Conservation (phyloP, 805 yeast genomes). For the Starmerella bombi region DNA sequence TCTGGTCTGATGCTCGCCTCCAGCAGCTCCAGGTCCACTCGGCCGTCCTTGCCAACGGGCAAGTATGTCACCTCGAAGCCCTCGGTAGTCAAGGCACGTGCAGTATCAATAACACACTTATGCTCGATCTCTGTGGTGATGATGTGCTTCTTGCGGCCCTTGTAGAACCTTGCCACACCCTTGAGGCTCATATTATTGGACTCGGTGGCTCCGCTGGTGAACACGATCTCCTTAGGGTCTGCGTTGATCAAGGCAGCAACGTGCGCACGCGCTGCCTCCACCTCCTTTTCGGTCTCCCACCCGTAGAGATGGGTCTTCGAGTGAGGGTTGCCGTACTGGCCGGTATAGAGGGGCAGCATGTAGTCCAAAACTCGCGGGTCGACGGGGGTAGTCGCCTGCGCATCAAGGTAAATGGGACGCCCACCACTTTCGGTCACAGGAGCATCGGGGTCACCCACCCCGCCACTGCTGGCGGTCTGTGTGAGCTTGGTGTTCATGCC, state of each 20-base stretch:
- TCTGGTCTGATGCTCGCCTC: slow-evolving; percentile 78
- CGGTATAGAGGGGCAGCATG: slow-evolving; percentile 42
- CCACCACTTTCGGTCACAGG: slow-evolving; percentile 24
- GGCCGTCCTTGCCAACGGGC: slow-evolving; percentile 70
- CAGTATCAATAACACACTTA: slow-evolving; percentile 95
- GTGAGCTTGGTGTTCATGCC: slow-evolving; percentile 7
- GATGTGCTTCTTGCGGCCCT: slow-evolving; percentile 78
- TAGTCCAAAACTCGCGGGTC: slow-evolving; percentile 77
- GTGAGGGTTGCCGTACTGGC: slow-evolving; percentile 95
- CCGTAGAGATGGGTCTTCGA: slow-evolving; percentile 95
- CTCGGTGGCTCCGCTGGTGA: slow-evolving; percentile 97
- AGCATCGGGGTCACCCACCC: slow-evolving; percentile 9
- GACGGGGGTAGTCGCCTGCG: slow-evolving; percentile 97
- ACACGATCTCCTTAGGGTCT: slow-evolving; percentile 90
- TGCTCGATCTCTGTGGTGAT: slow-evolving; percentile 96
- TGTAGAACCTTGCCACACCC: slow-evolving; percentile 91
- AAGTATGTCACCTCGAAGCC: slow-evolving; percentile 93
- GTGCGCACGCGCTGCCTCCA: slow-evolving; percentile 72
- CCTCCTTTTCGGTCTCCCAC: slow-evolving; percentile 93
- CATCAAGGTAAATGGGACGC: slow-evolving; percentile 89
- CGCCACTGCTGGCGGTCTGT: background rate
- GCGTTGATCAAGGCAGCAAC: slow-evolving; percentile 79
- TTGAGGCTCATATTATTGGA: slow-evolving; percentile 88
- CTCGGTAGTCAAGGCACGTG: slow-evolving; percentile 88
- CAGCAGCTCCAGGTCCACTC: slow-evolving; percentile 62